phyloP scores from a whole-genome alignment of 495 filamentous ascomycete species.

The Copromyces sp. region DNA sequence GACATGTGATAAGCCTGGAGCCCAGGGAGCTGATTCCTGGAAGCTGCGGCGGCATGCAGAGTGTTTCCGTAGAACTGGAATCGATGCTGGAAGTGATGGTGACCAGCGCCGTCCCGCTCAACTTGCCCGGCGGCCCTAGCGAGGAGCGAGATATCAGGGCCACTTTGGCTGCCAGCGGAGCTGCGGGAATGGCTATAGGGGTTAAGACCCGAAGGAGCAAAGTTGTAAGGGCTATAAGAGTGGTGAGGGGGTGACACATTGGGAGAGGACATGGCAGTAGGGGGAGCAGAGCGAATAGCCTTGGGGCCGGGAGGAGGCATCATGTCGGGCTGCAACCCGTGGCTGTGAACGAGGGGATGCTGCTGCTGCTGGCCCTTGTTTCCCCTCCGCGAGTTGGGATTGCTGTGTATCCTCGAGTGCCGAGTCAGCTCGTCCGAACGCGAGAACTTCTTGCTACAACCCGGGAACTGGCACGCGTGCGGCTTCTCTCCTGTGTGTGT shows the following conservation, averaged over 20 bases:
- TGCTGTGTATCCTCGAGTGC: conserved; percentile 97
- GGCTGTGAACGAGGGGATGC: conserved; percentile 17
- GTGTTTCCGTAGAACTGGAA: conserved; percentile 51
- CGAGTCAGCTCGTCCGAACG: conserved; percentile 93
- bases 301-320: conserved; percentile 63
- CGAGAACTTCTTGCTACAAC: conserved; percentile 96
- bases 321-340: conserved; percentile 47
- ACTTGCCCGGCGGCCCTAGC: conserved; percentile 81
- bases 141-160: conserved; percentile 78
- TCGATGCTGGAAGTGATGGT: conserved; percentile 45
- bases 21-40: conserved; percentile 55
- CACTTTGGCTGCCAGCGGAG: conserved; percentile 35
- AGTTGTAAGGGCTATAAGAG: conserved; percentile 68
- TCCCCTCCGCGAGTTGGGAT: conserved; percentile 89
- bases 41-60: conserved; percentile 39
- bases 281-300: conserved; percentile 68
- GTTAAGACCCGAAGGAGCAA: conserved; percentile 46
- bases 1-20: conserved; percentile 89
- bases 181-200: conserved; percentile 53
- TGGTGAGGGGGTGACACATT: conserved; percentile 86
- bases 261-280: conserved; percentile 79
- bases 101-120: conserved; percentile 58
- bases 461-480: conserved; percentile 86
- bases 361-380: conserved; percentile 62
- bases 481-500: conserved; percentile 99